Evolutionary conservation across 73 alveolate species (phyloP), one percentile per base, ranked within the genome.

Genomic region (Vitrella brassicaformis): DNA sequence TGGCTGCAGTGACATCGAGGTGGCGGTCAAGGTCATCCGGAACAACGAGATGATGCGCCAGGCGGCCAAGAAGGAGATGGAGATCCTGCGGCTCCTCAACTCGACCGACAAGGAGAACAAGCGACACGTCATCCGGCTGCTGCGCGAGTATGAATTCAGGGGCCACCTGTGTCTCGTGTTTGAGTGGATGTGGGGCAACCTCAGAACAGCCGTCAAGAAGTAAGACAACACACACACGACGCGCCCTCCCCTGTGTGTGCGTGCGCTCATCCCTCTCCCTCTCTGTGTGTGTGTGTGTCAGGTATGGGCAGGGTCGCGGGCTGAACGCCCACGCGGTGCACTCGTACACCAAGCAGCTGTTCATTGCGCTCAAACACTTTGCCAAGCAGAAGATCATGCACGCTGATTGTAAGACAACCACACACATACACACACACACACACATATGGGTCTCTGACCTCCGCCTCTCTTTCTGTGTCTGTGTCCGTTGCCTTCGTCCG

Each of bases 341-440:
- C n/a, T n/a, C 75, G 68, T 86, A 81, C 72, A 87, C 89, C 14
- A 75, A 81, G 32, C 79, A 86, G 67, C 79, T 86, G 27, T 86
- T 86, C 85, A 19, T 45, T 18, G 93, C 93, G 4, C 75, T 86
- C 31, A 29, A 64, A 0, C 81, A 26, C 26, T 70, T 86, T 4
- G 81, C 71, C 28, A 86, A 81, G 70, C 30, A 26, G 28, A 56
- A 74, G 45, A 56, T 81, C 27, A 71, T 86, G 31, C 93, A 86
- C 71, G 87, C 89, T 0, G 93, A 86, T 70, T n/a, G n/a, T n/a
- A n/a, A n/a, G n/a, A n/a, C n/a, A n/a, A n/a, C n/a, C n/a, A n/a
- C n/a, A n/a, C n/a, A n/a, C n/a, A n/a, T n/a, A n/a, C n/a, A n/a
- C n/a, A n/a, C n/a, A n/a, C n/a, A n/a, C n/a, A n/a, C n/a, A n/a